Base-by-base conservation (phyloP, 441 rosid species). In the Arabidopsis lyrata region DNA sequence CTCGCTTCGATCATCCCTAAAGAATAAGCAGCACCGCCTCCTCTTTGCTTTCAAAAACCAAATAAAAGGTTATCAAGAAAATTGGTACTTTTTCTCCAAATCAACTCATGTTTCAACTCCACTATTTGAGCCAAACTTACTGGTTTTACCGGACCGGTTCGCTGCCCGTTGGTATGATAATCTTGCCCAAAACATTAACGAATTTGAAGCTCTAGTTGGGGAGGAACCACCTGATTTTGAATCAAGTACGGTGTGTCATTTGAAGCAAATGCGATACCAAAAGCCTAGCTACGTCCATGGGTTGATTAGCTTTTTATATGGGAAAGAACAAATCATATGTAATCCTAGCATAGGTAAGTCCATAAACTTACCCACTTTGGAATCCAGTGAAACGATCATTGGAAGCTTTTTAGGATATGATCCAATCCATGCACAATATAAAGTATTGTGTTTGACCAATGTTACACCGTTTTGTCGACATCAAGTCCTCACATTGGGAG, bases 401-500 rank as follows among this genome's bases (percentile, higher is more conserved):
- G 27, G 22, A 42, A 24, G 36, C 20, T 24, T 61, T 61, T 5
- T 41, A 41, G 66, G 66, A 34, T 57, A 57, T 15, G 62, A 57
- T 34, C 62, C 62, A 4, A 35, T 3, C 64, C 1, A 20, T 61
- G 66, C 50, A 1, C 66, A 41, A 24, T 24, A 41, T 14, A 62
- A 42, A 41, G 52, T 62, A 0, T 42, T 62, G 35, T 27, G 24
- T 12, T 14, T 39, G 20, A 24, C 50, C 39, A 27, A 27, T n/a
- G 4, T 1, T 24, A 14, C 0, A 1, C 20, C 20, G 9, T n/a
- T 14, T 27, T 42, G 10, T 27, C 5, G 29, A 2, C 8, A 42
- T n/a, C 24, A n/a, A 2, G 66, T 44, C 38, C 53, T 62, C 38
- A 62, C 66, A 14, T n/a, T 62, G 66, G 38, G 20, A 42, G 8